phyloP scores from a whole-genome alignment of 164 flowering plant genomes.

The Chloranthus sessilifolius region DNA sequence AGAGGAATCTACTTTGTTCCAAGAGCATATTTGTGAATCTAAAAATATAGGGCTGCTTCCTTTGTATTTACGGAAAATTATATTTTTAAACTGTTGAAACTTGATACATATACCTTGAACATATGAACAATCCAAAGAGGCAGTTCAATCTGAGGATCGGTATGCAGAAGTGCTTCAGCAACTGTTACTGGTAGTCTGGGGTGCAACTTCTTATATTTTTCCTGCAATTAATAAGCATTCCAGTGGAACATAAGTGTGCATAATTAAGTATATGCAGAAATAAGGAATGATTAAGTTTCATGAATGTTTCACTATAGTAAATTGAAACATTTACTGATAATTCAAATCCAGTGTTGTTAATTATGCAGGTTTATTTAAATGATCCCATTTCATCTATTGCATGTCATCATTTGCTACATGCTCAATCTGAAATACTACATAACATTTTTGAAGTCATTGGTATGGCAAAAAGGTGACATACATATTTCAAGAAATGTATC shows the following conservation, averaged over 20 bases:
- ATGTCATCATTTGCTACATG: too few relatives aligned
- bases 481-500: too few relatives aligned
- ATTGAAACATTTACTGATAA: too few relatives aligned
- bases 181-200: conserved; percentile 76
- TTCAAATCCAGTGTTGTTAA: too few relatives aligned
- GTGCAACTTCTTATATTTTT: conserved; percentile 58
- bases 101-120: conserved; percentile 99
- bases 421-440: too few relatives aligned
- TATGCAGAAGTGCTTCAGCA: conserved; percentile 81
- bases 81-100: too few relatives aligned
- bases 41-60: background rate
- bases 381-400: too few relatives aligned
- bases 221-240: conserved; percentile 35
- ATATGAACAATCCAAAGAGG: conserved; percentile 89
- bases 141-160: conserved; percentile 77
- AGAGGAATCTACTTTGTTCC: background rate
- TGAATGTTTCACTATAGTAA: too few relatives aligned
- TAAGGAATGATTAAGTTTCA: background rate
- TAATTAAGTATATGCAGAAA: background rate
- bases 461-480: too few relatives aligned
- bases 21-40: background rate
- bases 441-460: too few relatives aligned
- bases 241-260: background rate
- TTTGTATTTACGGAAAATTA: background rate
- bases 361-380: too few relatives aligned